These are phyloP conservation scores for Penicillium vulpinum DNA, from an alignment of 2,329 filamentous ascomycete genomes.

Conservation along the genomic window DNA sequence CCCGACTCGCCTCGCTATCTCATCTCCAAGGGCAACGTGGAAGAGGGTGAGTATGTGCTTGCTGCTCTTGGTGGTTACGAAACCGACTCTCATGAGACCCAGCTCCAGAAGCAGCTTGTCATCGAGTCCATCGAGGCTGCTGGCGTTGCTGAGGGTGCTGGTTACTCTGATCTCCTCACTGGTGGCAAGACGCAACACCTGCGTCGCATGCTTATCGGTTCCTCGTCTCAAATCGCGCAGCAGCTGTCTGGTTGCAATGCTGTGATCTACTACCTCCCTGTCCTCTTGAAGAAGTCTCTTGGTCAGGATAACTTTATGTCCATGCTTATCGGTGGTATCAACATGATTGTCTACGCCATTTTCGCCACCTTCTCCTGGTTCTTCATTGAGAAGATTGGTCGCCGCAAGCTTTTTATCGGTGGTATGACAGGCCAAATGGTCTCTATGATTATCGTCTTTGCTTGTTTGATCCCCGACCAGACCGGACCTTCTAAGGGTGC, in stretches of 20 bases:
- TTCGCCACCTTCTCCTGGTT: slow-evolving; percentile 50
- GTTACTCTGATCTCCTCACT: slow-evolving; percentile 45
- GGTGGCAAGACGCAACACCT: slow-evolving; percentile 43
- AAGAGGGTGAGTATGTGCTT: slow-evolving; percentile 52
- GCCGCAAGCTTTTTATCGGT: slow-evolving; percentile 45
- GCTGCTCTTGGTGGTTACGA: slow-evolving; percentile 51
- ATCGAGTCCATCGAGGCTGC: slow-evolving; percentile 67
- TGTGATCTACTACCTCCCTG: slow-evolving; percentile 52
- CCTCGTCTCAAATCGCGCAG: slow-evolving; percentile 47
- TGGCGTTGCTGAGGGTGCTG: slow-evolving; percentile 55
- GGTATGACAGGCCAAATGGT: slow-evolving; percentile 43
- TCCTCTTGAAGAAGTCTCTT: slow-evolving; percentile 51
- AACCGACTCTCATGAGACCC: slow-evolving; percentile 57
- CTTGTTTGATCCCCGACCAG: slow-evolving; percentile 37
- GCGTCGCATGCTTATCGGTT: slow-evolving; percentile 43
- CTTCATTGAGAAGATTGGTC: slow-evolving; percentile 51
- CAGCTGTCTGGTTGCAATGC: slow-evolving; percentile 54
- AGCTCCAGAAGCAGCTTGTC: slow-evolving; percentile 64
- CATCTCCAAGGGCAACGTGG: slow-evolving; percentile 46
- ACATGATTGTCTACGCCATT: slow-evolving; percentile 50
- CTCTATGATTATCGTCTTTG: slow-evolving; percentile 43
- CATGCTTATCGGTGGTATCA: slow-evolving; percentile 54
- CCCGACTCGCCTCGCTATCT: slow-evolving; percentile 51
- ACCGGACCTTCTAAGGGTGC: slow-evolving; percentile 36
- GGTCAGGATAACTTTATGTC: slow-evolving; percentile 45